Conservation (phyloP, 2,329 filamentous ascomycete genomes). For the Xenoacremonium recifei region DNA sequence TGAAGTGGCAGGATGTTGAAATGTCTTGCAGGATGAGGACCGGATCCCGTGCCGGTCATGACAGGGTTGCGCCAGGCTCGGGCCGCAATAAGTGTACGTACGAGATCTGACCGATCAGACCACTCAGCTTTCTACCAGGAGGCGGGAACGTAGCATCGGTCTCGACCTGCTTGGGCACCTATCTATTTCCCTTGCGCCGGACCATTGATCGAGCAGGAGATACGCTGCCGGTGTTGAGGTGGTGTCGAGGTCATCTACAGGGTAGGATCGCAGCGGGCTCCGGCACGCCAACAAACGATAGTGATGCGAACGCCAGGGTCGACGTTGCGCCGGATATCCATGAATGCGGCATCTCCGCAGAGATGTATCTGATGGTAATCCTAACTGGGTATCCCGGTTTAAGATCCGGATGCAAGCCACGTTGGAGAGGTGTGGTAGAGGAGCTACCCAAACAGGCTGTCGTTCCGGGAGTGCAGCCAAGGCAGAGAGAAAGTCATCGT, state of each 20-base stretch:
- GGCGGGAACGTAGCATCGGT: neutral
- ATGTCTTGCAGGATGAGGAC: neutral
- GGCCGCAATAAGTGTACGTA: no score
- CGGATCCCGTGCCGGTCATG: neutral
- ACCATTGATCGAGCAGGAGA: no score
- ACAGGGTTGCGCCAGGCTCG: neutral
- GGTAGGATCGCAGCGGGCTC: no score
- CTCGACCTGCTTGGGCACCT: no score
- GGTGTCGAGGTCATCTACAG: no score
- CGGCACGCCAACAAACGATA: no score
- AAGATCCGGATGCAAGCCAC: slow-evolving; percentile 8
- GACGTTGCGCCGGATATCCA: neutral
- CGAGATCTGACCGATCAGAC: no score
- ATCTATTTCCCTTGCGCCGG: no score
- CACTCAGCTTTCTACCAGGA: neutral
- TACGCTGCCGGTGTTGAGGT: no score
- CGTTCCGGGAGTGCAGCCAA: no score
- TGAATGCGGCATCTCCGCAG: slow-evolving; percentile 5
- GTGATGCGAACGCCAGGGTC: no score
- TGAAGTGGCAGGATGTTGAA: neutral
- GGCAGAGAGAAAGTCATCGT: no score
- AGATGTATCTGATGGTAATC: slow-evolving; percentile 9
- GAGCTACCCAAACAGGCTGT: neutral
- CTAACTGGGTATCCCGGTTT: slow-evolving; percentile 8
- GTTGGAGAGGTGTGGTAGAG: neutral